Evolutionary conservation across 805 yeast genomes (phyloP), one percentile per base, ranked within the genome.

Genomic region (Spathaspora hagerdaliae): DNA sequence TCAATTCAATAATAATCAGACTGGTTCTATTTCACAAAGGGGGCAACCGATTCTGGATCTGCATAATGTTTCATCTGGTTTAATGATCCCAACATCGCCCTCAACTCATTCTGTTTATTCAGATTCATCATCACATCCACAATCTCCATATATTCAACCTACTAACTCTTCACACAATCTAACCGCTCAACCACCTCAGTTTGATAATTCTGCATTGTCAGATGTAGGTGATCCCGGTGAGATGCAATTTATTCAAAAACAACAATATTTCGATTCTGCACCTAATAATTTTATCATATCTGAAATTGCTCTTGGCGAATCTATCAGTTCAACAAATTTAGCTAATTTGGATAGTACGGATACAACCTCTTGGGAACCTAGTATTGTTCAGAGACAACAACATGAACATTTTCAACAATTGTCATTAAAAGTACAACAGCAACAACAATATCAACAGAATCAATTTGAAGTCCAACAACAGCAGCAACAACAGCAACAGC

Each of bases 281-380:
- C 27, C 41, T 2, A 50, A 51, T 41, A 39, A 31, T 39, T 31
- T 32, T 15, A 9, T 29, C 9, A 29, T 6, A 9, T 29, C 32
- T 11, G 74, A 68, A 48, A 68, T 71, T 14, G 64, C 58, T 1
- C 55, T 71, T 32, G 76, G 76, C 2, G 71, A 64, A 33, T 67
- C 73, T 5, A 59, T 71, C 2, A 64, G 70, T 26, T 55, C 61
- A 41, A 64, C 71, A 0, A 67, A 71, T 50, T 57, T 71, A 46
- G 51, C 46, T 31, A 31, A 44, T 34, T 14, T 47, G 42, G 50
- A 50, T 37, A 41, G 41, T 13, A 32, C n/a, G 6, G 37, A 33
- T n/a, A 34, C 19, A 14, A 27, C 13, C 1, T 26, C 27, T n/a
- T 26, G 38, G 29, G 9, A 44, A 19, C 38, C 43, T 3, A 19